phyloP scores from a whole-genome alignment of 2,329 filamentous ascomycete species.

The Talaromyces sp. region DNA sequence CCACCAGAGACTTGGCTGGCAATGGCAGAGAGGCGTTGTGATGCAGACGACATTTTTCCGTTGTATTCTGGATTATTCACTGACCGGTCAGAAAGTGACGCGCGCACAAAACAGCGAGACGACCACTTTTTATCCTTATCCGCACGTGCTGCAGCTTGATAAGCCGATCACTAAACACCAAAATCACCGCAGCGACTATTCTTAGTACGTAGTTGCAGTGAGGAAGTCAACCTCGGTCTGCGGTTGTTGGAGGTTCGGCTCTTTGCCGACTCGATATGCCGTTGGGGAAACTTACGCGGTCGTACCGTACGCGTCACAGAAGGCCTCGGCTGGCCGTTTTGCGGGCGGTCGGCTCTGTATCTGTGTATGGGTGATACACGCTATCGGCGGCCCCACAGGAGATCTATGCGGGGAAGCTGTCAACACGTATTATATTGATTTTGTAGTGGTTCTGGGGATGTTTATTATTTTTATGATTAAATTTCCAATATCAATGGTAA shows the following conservation, averaged over 20 bases:
- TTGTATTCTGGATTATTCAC: neutral
- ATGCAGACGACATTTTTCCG: constrained; percentile 33
- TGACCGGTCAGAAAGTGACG: neutral
- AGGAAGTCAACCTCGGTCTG: neutral
- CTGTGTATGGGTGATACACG: neutral
- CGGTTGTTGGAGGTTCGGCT: neutral
- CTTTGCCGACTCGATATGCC: neutral
- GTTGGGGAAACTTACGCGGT: constrained; percentile 19
- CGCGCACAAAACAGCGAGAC: neutral
- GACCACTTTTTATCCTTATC: neutral
- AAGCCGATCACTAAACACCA: neutral
- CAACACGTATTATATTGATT: too few species aligned
- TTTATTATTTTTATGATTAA: neutral
- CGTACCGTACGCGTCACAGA: constrained; percentile 12
- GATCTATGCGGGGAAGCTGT: neutral
- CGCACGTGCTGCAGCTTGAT: neutral
- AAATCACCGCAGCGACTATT: too few species aligned
- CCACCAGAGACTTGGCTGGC: constrained; percentile 33
- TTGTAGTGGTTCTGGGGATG: too few species aligned
- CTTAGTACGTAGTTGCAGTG: too few species aligned
- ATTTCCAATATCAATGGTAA: neutral
- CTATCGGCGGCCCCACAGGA: neutral
- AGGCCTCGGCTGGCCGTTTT: neutral
- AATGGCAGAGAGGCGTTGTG: constrained; percentile 36
- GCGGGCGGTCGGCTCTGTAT: neutral